Base-by-base conservation (phyloP, 83 land plant genomes). In the Isoetes engelmannii region DNA sequence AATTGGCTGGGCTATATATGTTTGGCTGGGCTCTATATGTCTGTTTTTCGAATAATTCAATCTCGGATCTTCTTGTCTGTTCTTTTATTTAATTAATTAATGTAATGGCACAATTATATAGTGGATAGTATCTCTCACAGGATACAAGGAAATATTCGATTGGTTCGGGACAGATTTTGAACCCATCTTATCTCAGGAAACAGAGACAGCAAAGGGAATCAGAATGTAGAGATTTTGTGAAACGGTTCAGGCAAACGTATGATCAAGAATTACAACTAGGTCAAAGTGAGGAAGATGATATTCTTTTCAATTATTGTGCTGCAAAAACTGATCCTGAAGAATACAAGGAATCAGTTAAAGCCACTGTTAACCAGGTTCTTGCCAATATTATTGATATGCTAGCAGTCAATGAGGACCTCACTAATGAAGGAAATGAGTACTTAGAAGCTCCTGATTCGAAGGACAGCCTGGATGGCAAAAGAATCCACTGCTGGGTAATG, bases 401-500 rank as follows among this genome's bases (percentile, higher is more conserved):
- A 51, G 55, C 55, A 51, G 17, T 1, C 17, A 51, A 12, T 1
- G 55, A 15, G 17, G 13, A 12, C 55, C 55, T 12, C 1, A 15
- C 15, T 51, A 15, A 15, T 51, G 13, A 15, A 51, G 55, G 55
- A 12, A 12, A 15, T 51, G 55, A 51, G 55, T 51, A 51, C 55
- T 0, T 17, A 12, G 17, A 15, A 51, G 55, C 55, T 17, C 1
- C 55, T 17, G 55, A 15, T 51, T 51, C 15, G 28, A 18, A 18
- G 18, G 62, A 59, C 20, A 41, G 45, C 7, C 67, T 77, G 54
- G 72, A 77, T 44, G 72, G 44, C 47, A 58, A 67, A 6, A n/a
- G 80, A 15, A 41, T 77, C 4, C 80, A 77, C 48, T 77, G 80
- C 62, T 77, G 80, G 80, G 76, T 77, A 9, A 50, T 77, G 45